Evolutionary conservation across 331 rosid species (phyloP), one percentile per base, ranked within the genome.

Genomic region (Rhamnella rubrinervis): DNA sequence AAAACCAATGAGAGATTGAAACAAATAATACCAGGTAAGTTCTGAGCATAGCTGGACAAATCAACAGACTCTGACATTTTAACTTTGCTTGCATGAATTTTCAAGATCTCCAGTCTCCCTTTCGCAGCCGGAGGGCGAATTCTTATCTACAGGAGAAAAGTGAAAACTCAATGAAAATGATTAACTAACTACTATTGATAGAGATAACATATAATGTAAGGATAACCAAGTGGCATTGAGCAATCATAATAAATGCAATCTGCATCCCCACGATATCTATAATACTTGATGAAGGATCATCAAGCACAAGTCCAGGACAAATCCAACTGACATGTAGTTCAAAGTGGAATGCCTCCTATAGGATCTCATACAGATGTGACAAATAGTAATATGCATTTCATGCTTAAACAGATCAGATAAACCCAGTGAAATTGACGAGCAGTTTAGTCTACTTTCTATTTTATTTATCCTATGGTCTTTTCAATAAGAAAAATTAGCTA

Each of bases 41-140:
- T 95, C 86, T 85, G 79, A 2, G 98, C 89, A 81, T 82, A 95
- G 89, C 86, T 77, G 51, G 88, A 87, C 74, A 95, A 80, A 85
- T 95, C 98, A 75, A 91, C 91, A 69, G 95, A 74, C 25, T 85
- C 83, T 18, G 98, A 85, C 85, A 95, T 87, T 85, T 95, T 95
- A 63, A 95, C 97, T 89, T 89, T 95, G 85, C 90, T 63, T 39
- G 95, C 88, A 78, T 95, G 96, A 65, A 95, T 91, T 84, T 91
- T 95, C 84, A 95, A 85, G 77, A 95, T 95, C 57, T 85, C 96
- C 60, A 73, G 58, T 83, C 98, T 91, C 78, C 98, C 98, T 72
- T 95, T 91, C 18, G 93, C 86, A 66, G 79, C 80, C 21, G 98
- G 98, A 66, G 97, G 95, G 50, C 82, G 87, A 65, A 95, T 91